Evolutionary conservation across 1,284 basidiomycete species (phyloP).

Genomic region (Moesziomyces parantarcticus): DNA sequence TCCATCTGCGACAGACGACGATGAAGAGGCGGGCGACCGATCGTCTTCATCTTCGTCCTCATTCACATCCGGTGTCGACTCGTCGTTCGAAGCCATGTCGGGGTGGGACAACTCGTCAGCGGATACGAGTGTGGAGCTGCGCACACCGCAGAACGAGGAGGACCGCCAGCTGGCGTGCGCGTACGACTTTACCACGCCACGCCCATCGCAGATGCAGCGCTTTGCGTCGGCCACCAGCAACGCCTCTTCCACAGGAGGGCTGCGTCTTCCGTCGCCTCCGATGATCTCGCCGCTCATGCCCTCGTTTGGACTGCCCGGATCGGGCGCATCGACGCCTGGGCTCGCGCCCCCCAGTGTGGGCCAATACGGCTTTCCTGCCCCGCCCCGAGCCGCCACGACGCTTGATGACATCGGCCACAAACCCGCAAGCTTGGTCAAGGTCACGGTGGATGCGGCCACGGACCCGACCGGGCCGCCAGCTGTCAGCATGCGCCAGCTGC

Average conservation of each 20-base stretch:
- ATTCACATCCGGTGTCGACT: conserved; percentile 32
- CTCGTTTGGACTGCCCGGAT: conserved; percentile 28
- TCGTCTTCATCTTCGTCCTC: conserved; percentile 28
- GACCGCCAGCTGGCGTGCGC: conserved; percentile 27
- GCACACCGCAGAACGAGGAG: conserved; percentile 38
- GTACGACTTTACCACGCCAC: conserved; percentile 39
- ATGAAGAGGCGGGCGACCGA: conserved; percentile 25
- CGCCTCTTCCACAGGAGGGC: conserved; percentile 2
- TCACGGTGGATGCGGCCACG: neutral
- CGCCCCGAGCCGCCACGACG: conserved; percentile 9
- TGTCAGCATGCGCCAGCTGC: conserved; percentile 23
- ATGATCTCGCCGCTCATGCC: conserved; percentile 41
- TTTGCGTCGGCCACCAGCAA: conserved; percentile 31
- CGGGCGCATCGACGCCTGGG: conserved; percentile 26
- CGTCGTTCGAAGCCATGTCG: conserved; percentile 38
- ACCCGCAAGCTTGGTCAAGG: conserved; percentile 15
- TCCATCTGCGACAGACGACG: conserved; percentile 17
- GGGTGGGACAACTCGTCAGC: conserved; percentile 37
- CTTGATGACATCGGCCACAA: conserved; percentile 42
- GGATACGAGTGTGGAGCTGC: conserved; percentile 30
- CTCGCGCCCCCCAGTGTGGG: conserved; percentile 9
- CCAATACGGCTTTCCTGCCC: conserved; percentile 21
- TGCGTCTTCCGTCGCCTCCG: conserved; percentile 39
- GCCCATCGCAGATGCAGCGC: conserved; percentile 40
- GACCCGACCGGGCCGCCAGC: neutral